These are phyloP conservation scores for Torulaspora franciscae DNA, from an alignment of 805 yeast species.

Conservation along the genomic window DNA sequence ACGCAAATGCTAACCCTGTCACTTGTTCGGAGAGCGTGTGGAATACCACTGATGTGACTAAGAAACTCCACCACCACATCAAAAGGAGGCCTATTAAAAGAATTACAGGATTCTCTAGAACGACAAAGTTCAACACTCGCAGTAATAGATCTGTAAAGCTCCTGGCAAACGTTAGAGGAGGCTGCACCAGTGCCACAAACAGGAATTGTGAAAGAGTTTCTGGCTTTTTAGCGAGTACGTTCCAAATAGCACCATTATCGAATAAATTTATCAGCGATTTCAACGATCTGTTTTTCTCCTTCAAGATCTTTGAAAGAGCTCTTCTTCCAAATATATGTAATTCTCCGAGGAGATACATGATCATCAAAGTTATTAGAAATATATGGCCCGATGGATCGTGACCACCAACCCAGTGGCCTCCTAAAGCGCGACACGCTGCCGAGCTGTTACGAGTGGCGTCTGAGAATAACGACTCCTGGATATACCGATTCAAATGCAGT, in stretches of 20 bases:
- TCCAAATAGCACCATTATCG: constrained; percentile 15
- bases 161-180: constrained; percentile 8
- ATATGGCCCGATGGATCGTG: constrained; percentile 97
- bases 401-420: constrained; percentile 76
- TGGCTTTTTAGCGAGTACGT: constrained; percentile 10
- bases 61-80: constrained; percentile 82
- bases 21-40: constrained; percentile 75
- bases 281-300: neutral
- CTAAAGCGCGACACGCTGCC: constrained; percentile 48
- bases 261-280: constrained; percentile 7
- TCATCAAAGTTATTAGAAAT: constrained; percentile 50
- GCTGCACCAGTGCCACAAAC: constrained; percentile 10
- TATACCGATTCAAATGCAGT: constrained; percentile 14
- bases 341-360: constrained; percentile 59
- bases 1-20: constrained; percentile 63
- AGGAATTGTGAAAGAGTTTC: constrained; percentile 3
- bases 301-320: constrained; percentile 7
- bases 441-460: constrained; percentile 32
- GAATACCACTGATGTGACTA: constrained; percentile 79
- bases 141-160: constrained; percentile 5
- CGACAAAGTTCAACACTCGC: constrained; percentile 7
- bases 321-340: constrained; percentile 22
- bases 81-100: constrained; percentile 35
- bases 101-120: constrained; percentile 29
- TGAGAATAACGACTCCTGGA: constrained; percentile 15